Evolutionary conservation across 1,139 yeast species (phyloP).

Genomic region (Scheffersomyces illinoinensis): DNA sequence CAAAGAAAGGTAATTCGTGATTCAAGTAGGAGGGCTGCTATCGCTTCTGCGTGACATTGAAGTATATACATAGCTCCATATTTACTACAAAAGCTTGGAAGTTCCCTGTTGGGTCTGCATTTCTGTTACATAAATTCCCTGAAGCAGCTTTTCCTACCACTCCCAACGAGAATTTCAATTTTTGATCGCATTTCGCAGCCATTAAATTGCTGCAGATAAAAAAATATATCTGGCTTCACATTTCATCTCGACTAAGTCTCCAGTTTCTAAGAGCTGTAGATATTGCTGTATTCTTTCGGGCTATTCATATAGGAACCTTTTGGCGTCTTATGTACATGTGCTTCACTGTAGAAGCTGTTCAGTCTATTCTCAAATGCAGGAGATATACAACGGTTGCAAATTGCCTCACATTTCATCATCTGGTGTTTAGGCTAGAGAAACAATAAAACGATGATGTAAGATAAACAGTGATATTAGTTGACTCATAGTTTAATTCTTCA

Average conservation of each 20-base stretch:
- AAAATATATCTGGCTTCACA: neutral
- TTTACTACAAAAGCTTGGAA: neutral
- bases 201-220: neutral
- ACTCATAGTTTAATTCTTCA: too few species aligned
- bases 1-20: neutral
- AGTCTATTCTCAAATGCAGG: neutral
- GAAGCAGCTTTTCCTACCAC: neutral
- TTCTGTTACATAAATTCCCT: too few species aligned
- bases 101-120: neutral
- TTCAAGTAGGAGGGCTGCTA: constrained; percentile 4
- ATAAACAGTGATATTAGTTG: too few species aligned
- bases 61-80: constrained; percentile 1
- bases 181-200: neutral
- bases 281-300: neutral
- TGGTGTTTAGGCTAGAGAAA: neutral
- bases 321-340: neutral
- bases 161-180: neutral
- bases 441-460: neutral
- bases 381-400: neutral
- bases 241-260: neutral
- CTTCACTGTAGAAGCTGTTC: neutral
- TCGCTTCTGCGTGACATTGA: constrained; percentile 4
- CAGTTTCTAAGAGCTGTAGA: neutral
- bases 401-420: neutral
- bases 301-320: neutral